Conservation (phyloP, 257 asterid species). For the Nicotiana otophora region DNA sequence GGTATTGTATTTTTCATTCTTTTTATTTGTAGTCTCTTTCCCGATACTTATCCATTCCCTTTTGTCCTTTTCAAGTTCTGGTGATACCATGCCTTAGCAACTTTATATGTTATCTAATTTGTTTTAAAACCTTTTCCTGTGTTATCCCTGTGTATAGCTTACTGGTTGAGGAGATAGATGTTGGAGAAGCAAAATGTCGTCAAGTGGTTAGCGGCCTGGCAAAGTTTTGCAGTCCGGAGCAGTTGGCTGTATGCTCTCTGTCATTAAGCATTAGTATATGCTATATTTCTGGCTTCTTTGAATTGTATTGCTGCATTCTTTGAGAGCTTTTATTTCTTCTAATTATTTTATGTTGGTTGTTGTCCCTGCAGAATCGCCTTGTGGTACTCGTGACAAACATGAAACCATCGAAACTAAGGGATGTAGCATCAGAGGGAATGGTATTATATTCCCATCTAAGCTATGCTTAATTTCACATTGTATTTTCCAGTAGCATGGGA, state of each 20-base stretch:
- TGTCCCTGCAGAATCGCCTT: slow-evolving; percentile 53
- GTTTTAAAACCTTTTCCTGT: slow-evolving; percentile 7
- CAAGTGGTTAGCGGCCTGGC: slow-evolving; percentile 99
- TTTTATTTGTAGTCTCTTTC: background rate
- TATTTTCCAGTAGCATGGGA: background rate
- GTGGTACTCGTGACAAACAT: slow-evolving; percentile 90
- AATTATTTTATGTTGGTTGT: slow-evolving; percentile 12
- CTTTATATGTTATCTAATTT: background rate
- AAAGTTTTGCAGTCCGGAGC: slow-evolving; percentile 78
- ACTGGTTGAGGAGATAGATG: slow-evolving; percentile 96
- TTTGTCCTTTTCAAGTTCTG: background rate
- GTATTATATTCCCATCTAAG: slow-evolving; percentile 35
- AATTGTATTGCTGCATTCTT: slow-evolving; percentile 12
- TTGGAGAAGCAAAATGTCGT: slow-evolving; percentile 83
- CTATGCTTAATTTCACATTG: background rate
- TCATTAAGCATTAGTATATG: background rate
- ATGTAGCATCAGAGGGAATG: slow-evolving; percentile 94
- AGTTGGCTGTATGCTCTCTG: slow-evolving; percentile 52
- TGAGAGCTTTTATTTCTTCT: slow-evolving; percentile 6
- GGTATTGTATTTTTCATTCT: slow-evolving; percentile 32
- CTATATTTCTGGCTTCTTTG: slow-evolving; percentile 7
- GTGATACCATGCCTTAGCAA: background rate
- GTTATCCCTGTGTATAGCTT: slow-evolving; percentile 41
- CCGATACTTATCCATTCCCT: background rate
- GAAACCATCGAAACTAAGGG: slow-evolving; percentile 89